Conservation (phyloP, 495 filamentous ascomycete species). For the Penicillium alfredii region DNA sequence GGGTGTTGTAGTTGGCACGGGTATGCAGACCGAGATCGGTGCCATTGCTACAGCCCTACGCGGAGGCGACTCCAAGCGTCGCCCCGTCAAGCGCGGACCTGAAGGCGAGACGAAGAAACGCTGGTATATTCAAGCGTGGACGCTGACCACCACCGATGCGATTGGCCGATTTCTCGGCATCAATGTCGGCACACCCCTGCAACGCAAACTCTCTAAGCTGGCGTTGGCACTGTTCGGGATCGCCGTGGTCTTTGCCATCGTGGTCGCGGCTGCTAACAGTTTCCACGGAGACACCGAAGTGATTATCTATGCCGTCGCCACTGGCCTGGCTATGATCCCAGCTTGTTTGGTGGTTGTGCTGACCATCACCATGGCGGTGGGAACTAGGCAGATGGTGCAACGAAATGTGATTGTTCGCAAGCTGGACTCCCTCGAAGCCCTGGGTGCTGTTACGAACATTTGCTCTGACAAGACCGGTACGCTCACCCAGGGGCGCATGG, state of each 20-base stretch:
- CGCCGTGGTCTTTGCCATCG: slow-evolving; percentile 63
- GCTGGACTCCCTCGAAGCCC: slow-evolving; percentile 59
- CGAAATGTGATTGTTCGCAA: slow-evolving; percentile 64
- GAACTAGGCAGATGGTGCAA: slow-evolving; percentile 65
- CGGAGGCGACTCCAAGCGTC: slow-evolving; percentile 36
- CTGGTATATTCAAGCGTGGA: slow-evolving; percentile 64
- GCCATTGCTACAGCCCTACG: slow-evolving; percentile 61
- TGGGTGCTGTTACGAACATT: slow-evolving; percentile 65
- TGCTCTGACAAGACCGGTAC: slow-evolving; percentile 72
- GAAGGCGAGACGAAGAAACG: slow-evolving; percentile 55
- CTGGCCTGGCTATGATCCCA: slow-evolving; percentile 64
- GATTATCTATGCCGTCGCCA: slow-evolving; percentile 67
- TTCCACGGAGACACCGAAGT: slow-evolving; percentile 56
- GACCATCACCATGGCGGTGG: slow-evolving; percentile 70
- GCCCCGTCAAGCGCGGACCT: slow-evolving; percentile 51
- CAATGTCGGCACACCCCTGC: slow-evolving; percentile 63
- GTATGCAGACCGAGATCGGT: slow-evolving; percentile 68
- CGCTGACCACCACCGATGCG: slow-evolving; percentile 57
- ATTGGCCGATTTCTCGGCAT: slow-evolving; percentile 65
- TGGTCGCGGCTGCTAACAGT: slow-evolving; percentile 57
- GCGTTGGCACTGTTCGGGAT: slow-evolving; percentile 63
- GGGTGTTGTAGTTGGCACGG: slow-evolving; percentile 65
- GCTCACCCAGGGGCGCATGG: slow-evolving; percentile 70
- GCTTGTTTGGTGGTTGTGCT: slow-evolving; percentile 71
- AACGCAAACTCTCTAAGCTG: slow-evolving; percentile 63